A percentile compares a stretch with the other conserved stretches of the same genome.
Evolutionary conservation across 2,329 filamentous ascomycete species (phyloP).

Genomic region (Aspergillus ochraceoroseus): DNA sequence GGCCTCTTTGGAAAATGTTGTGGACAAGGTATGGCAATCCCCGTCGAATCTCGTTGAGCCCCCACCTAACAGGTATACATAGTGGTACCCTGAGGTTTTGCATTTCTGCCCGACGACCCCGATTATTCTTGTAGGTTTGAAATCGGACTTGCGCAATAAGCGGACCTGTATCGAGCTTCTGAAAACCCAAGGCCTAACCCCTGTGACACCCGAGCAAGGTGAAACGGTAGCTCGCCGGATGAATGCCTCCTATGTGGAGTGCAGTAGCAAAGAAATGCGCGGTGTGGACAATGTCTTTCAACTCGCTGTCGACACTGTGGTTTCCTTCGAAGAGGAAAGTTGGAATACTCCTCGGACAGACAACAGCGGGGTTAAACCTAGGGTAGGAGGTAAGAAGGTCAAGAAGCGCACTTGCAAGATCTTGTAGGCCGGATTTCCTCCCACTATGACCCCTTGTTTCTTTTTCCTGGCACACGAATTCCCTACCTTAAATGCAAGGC

Average conservation of each 20-base stretch:
- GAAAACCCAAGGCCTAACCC: slow-evolving; percentile 93
- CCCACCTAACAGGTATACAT: slow-evolving; percentile 4
- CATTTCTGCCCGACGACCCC: slow-evolving; percentile 98
- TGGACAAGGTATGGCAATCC: slow-evolving; percentile 77
- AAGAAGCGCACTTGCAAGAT: slow-evolving; percentile 82
- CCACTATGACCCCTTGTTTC: slow-evolving; percentile 14
- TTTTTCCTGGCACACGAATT: slow-evolving; percentile 14
- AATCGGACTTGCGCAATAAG: slow-evolving; percentile 93
- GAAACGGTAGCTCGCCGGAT: slow-evolving; percentile 84
- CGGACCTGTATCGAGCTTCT: slow-evolving; percentile 97
- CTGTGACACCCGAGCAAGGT: slow-evolving; percentile 87
- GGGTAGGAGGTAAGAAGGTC: slow-evolving; percentile 57
- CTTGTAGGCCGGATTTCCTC: slow-evolving; percentile 51
- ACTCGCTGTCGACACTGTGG: slow-evolving; percentile 80
- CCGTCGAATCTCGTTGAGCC: no score
- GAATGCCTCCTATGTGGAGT: slow-evolving; percentile 94
- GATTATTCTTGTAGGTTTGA: slow-evolving; percentile 89
- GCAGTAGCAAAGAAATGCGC: slow-evolving; percentile 94
- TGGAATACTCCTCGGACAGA: slow-evolving; percentile 28
- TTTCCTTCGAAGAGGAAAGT: slow-evolving; percentile 68
- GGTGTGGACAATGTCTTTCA: slow-evolving; percentile 97
- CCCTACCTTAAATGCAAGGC: slow-evolving; percentile 26
- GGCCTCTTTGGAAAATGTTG: slow-evolving; percentile 94
- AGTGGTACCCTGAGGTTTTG: slow-evolving; percentile 99
- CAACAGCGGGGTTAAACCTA: slow-evolving; percentile 20